Conservation (phyloP, 495 filamentous ascomycete genomes). For the Letharia columbiana region DNA sequence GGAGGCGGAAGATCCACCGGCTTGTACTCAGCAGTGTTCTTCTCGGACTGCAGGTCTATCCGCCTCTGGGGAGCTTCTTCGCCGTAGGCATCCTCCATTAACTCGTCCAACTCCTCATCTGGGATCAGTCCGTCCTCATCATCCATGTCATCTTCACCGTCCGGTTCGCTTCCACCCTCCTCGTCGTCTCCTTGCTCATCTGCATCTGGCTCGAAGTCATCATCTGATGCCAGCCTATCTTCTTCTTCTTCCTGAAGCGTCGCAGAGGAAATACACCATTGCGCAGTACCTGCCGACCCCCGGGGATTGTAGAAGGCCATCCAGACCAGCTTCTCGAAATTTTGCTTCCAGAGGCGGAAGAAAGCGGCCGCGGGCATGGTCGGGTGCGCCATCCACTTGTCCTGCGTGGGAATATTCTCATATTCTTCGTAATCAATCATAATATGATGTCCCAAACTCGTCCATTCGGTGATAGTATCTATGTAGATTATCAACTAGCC, state of each 20-base stretch:
- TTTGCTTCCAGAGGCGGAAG: constrained; percentile 14
- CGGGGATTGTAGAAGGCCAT: constrained; percentile 7
- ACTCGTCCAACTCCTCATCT: background rate
- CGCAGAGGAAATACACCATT: background rate
- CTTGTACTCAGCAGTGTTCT: background rate
- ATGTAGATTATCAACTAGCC: background rate
- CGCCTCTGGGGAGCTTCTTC: background rate
- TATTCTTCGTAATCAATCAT: constrained; percentile 16
- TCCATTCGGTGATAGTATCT: constrained; percentile 12
- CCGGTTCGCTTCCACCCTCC: background rate
- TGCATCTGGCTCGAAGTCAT: background rate
- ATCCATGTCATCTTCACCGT: background rate
- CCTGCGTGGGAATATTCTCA: constrained; percentile 8
- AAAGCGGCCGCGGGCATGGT: constrained; percentile 12
- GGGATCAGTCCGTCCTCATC: background rate
- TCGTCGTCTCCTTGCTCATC: background rate
- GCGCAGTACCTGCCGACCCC: background rate
- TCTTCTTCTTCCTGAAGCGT: background rate
- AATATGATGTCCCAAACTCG: constrained; percentile 11
- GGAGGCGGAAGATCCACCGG: background rate
- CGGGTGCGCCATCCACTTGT: constrained; percentile 22
- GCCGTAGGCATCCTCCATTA: background rate
- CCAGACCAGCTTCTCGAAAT: constrained; percentile 19
- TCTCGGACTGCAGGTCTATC: background rate
- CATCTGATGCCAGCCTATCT: background rate